Conservation (phyloP, 139 green algal species). For the Closterium sp. region DNA sequence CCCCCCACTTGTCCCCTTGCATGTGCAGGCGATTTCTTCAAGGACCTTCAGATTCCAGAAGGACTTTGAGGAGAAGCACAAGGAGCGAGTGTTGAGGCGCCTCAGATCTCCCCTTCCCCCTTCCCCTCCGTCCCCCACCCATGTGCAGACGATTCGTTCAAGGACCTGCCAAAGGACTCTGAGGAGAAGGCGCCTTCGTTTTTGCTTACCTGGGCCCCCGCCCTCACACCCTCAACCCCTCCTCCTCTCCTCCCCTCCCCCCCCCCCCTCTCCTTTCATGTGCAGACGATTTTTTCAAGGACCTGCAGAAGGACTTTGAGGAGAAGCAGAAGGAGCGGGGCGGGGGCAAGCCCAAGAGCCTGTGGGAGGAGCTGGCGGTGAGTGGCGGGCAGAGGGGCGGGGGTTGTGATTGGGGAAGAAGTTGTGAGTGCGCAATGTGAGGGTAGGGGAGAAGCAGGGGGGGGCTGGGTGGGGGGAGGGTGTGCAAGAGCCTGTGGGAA, state of each 20-base stretch:
- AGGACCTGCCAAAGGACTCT: not conserved
- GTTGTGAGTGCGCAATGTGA: not conserved
- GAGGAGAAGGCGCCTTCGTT: no score
- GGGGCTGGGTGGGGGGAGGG: no score
- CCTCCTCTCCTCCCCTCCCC: not conserved
- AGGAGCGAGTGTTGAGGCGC: not conserved
- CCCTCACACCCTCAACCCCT: no score
- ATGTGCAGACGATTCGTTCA: not conserved
- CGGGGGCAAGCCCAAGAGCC: slow-evolving; percentile 32
- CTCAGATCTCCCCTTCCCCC: not conserved
- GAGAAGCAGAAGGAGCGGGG: not conserved
- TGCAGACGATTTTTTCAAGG: slow-evolving; percentile 46
- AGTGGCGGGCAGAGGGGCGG: not conserved
- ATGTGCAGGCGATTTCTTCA: slow-evolving; percentile 41
- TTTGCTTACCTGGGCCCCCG: no score
- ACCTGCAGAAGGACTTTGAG: slow-evolving; percentile 40
- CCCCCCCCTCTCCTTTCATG: not conserved
- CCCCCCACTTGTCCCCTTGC: not conserved
- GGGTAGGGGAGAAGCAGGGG: not conserved
- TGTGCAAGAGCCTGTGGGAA: slow-evolving; percentile 40
- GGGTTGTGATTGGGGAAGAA: not conserved
- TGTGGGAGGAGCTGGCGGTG: slow-evolving; percentile 47
- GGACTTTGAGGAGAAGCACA: slow-evolving; percentile 22
- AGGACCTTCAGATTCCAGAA: slow-evolving; percentile 33
- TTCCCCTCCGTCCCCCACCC: no score